These are phyloP conservation scores for Trichoderma aggressivum DNA, from an alignment of 2,329 filamentous ascomycete genomes.

Conservation along the genomic window DNA sequence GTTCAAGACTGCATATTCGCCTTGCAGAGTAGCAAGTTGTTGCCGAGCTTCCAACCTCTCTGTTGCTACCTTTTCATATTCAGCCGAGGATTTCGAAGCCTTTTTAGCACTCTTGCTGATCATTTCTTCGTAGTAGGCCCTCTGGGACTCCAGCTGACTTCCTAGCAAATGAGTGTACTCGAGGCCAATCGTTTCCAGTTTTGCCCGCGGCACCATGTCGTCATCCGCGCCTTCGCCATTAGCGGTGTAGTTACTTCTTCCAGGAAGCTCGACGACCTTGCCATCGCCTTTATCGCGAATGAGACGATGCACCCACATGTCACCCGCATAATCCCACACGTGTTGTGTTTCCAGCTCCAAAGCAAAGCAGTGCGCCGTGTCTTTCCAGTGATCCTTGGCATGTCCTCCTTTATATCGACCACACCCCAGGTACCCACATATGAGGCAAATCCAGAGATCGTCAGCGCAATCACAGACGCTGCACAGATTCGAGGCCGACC, in stretches of 20 bases:
- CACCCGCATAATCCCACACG: constrained; percentile 96
- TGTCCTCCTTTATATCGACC: constrained; percentile 92
- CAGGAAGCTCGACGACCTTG: constrained; percentile 86
- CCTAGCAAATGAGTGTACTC: constrained; percentile 95
- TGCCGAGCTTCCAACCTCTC: constrained; percentile 48
- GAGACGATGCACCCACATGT: constrained; percentile 92
- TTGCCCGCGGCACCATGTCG: constrained; percentile 68
- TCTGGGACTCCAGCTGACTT: constrained; percentile 87
- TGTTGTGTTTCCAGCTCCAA: constrained; percentile 92
- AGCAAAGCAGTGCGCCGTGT: constrained; percentile 84
- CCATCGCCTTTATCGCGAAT: constrained; percentile 92
- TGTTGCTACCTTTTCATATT: constrained; percentile 59
- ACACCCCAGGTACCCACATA: constrained; percentile 89
- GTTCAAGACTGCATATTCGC: constrained; percentile 43
- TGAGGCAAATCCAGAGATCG: constrained; percentile 93
- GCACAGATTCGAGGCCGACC: constrained; percentile 66
- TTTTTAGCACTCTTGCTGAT: constrained; percentile 88
- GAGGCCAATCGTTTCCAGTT: constrained; percentile 74
- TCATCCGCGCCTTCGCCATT: constrained; percentile 38
- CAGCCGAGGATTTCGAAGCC: constrained; percentile 67
- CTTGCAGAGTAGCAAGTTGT: constrained; percentile 51
- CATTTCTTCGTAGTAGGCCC: constrained; percentile 91
- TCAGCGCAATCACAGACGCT: constrained; percentile 73
- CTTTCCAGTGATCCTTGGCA: constrained; percentile 89
- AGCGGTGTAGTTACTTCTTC: constrained; percentile 38